Base-by-base conservation (phyloP, 805 yeast genomes). In the Lachancea lanzarotensis region DNA sequence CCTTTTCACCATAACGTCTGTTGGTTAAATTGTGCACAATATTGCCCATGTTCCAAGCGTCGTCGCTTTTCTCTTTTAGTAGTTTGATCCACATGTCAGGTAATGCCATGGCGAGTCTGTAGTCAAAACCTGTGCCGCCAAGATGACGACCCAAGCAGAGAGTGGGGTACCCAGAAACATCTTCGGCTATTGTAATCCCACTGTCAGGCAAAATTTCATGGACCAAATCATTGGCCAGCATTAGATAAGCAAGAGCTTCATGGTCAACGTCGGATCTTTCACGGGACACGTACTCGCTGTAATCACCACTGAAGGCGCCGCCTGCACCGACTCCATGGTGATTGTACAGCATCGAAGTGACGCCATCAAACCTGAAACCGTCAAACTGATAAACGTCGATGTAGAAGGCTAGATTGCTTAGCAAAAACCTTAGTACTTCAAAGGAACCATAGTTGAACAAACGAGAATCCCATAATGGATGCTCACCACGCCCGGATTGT, bases 71-170 rank as follows among this genome's bases (percentile, higher is more conserved):
- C 61, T 90, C 97, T 62, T 93, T 91, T 54, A 91, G 68, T 39
- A 89, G 66, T 65, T 93, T 93, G 69, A 91, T 91, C 98, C 98
- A 91, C 98, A 91, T 91, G 65, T 91, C 98, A 3, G 98, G 98
- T 48, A 91, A 73, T 1, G 98, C 97, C 98, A 91, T 91, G 2
- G 95, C 93, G 43, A 91, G 72, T 51, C 98, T 74, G 65, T 91
- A 91, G 62, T 90, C 93, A 58, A 91, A 91, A 0, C 97, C 98
- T 49, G 84, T 81, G 46, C 98, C 98, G 40, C 98, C 98, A 19
- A 70, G 61, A 0, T 54, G 42, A 41, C 86, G 73, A 5, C 93
- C 81, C 45, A 85, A 65, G 65, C 98, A 91, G 45, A 93, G 69
- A 1, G 97, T 89, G 29, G 98, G 98, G 83, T 91, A 91, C 10